Base-by-base conservation (phyloP, 176 grass and related monocot genomes). In the Dactylis glomerata region DNA sequence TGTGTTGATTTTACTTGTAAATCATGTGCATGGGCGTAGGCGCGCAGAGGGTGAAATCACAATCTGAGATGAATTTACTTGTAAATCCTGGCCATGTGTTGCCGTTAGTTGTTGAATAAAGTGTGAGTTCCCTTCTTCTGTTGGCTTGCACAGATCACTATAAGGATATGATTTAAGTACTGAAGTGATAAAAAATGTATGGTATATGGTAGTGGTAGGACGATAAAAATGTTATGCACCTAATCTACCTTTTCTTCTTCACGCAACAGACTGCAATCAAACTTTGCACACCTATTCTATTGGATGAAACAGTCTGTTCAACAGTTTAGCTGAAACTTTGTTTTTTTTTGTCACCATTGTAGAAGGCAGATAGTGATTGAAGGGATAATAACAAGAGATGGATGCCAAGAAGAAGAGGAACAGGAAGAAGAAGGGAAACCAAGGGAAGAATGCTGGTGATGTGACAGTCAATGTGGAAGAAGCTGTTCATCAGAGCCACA, bases 391-490 rank as follows among this genome's bases (percentile, higher is more conserved):
- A 70, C 36, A 38, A 92, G 55, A 63, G 41, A 96, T 99, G 96
- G 91, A 95, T 90, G 16, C 77, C 45, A 96, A 94, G 83, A 99
- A 96, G 83, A 99, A 99, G 91, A 92, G 88, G 85, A 96, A 91
- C 85, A 94, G 78, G 81, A 99, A 96, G 87, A 95, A 98, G 89
- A 96, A 94, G 75, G 93, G 88, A 73, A 95, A 87, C 68, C 96
- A 94, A 82, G 68, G 81, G 75, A 95, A 93, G 86, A 91, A 84
- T 71, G 45, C 66, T 1, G 85, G 81, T 27, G 89, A 93, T 87
- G 82, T 65, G n/a, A 65, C 12, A 6, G 44, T 83, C 56, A 88
- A 80, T 84, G 61, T 85, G 32, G 92, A 65, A 83, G 93, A 92
- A 22, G 45, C 79, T 85, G 75, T 54, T 79, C 28, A 54, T 36